Base-by-base conservation (phyloP, 225 moss, liverwort and hornwort species). In the Thuidium tamariscinum region DNA sequence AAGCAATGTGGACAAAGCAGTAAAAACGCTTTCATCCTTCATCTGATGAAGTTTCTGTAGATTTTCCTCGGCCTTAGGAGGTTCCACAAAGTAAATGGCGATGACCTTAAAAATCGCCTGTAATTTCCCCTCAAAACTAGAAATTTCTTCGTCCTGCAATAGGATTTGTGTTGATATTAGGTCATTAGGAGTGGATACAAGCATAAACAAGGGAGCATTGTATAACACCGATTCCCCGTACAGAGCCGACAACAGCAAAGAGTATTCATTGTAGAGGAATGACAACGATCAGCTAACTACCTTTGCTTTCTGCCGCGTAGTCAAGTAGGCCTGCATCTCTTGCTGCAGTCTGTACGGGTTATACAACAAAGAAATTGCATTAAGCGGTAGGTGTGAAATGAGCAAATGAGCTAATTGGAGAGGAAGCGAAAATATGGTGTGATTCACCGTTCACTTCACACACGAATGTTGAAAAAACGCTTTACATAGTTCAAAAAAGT, bases 11-110 rank as follows among this genome's bases (percentile, higher is more conserved):
- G 82, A 92, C n/a, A 97, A 88, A 22, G 92, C 90, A 90, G 92
- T 91, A 73, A 97, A 97, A 46, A 97, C 86, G 49, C 89, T 93
- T 44, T 97, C 95, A 88, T 97, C 97, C 90, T 97, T 97, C 93
- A 96, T 94, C 86, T 95, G 96, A 89, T 96, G 93, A 79, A 97
- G 71, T 85, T 93, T 94, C 80, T 96, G 96, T 69, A 97, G 80
- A 85, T 92, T 93, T 87, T 96, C 97, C 85, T 97, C 97, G 16
- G 93, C 97, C 89, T 95, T 97, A 3, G 89, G 67, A 63, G 94
- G 85, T 67, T 97, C 97, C 70, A 93, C 92, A 86, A 96, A 97
- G 25, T 90, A 90, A 32, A 89, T 62, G 32, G 93, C 92, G 84
- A 97, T 91, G 30, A 93, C 87, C 74, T 96, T 96, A 70, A 96